phyloP scores from a whole-genome alignment of 805 yeast species.

The Myxozyma udenii region DNA sequence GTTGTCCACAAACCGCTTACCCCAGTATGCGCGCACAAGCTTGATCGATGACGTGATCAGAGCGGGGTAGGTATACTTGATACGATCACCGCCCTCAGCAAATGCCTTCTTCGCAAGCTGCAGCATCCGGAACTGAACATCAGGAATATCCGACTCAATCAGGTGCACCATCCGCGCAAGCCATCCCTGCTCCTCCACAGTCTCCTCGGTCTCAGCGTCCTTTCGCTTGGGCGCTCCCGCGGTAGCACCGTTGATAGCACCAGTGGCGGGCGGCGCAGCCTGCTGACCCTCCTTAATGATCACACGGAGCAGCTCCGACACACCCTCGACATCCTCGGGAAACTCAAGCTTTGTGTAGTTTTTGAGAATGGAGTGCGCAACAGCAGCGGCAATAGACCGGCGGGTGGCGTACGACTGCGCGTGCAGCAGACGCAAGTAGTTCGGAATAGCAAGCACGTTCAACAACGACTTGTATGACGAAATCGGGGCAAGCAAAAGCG shows the following conservation, averaged over 20 bases:
- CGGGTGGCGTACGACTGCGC: conserved; percentile 53
- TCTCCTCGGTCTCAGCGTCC: conserved; percentile 43
- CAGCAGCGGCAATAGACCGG: conserved; percentile 56
- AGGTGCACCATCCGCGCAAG: conserved; percentile 70
- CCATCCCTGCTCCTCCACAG: conserved; percentile 34
- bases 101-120: conserved; percentile 49
- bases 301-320: conserved; percentile 57
- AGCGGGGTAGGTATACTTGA: conserved; percentile 71
- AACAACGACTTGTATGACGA: conserved; percentile 35
- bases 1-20: conserved; percentile 30
- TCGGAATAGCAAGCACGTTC: conserved; percentile 42
- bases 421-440: conserved; percentile 54
- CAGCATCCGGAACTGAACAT: conserved; percentile 47
- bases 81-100: conserved; percentile 53
- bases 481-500: conserved; percentile 39
- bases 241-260: conserved; percentile 6
- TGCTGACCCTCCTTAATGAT: conserved; percentile 45
- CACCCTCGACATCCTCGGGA: conserved; percentile 53
- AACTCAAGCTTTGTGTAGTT: conserved; percentile 42
- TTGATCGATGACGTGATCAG: conserved; percentile 60
- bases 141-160: conserved; percentile 50
- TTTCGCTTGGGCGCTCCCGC: conserved; percentile 21
- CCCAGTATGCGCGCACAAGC: conserved; percentile 51
- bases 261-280: conserved; percentile 29
- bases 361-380: conserved; percentile 55